Evolutionary conservation across 129 eudicot genomes (phyloP).

Genomic region (Artemisia argyi): DNA sequence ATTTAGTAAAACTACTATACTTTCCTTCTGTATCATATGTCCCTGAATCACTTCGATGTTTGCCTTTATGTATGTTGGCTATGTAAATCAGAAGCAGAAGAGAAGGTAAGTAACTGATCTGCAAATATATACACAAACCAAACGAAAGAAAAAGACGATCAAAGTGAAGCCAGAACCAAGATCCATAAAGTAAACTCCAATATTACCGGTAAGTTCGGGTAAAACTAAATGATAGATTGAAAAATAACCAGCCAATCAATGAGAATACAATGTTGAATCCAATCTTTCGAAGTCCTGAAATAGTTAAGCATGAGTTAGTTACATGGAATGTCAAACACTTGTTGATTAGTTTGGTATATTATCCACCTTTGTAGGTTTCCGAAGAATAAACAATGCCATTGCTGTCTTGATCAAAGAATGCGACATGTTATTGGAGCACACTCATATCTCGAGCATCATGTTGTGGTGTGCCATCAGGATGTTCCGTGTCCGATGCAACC

Average conservation of each 20-base stretch:
- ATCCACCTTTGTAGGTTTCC: slow-evolving; percentile 52
- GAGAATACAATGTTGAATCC: slow-evolving; percentile 50
- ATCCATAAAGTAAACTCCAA: too few species aligned
- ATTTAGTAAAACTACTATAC: too few species aligned
- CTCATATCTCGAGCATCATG: slow-evolving; percentile 30
- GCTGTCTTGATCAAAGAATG: slow-evolving; percentile 52
- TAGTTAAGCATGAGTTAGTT: background rate
- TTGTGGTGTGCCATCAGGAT: slow-evolving; percentile 41
- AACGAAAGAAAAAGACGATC: too few species aligned
- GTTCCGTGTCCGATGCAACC: slow-evolving; percentile 42
- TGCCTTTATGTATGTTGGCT: too few species aligned
- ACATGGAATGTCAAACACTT: background rate
- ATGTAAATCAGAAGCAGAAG: too few species aligned
- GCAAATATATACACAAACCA: too few species aligned
- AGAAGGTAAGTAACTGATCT: too few species aligned
- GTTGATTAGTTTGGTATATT: background rate
- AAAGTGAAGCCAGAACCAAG: too few species aligned
- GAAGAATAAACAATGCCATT: slow-evolving; percentile 57
- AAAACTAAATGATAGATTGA: slow-evolving; percentile 48
- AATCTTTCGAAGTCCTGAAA: slow-evolving; percentile 34
- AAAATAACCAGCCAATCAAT: slow-evolving; percentile 30
- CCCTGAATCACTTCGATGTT: too few species aligned
- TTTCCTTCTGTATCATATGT: too few species aligned
- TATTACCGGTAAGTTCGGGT: slow-evolving; percentile 33
- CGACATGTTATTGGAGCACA: slow-evolving; percentile 56